Evolutionary conservation across 805 yeast genomes (phyloP).

Genomic region (Metschnikowia matae): DNA sequence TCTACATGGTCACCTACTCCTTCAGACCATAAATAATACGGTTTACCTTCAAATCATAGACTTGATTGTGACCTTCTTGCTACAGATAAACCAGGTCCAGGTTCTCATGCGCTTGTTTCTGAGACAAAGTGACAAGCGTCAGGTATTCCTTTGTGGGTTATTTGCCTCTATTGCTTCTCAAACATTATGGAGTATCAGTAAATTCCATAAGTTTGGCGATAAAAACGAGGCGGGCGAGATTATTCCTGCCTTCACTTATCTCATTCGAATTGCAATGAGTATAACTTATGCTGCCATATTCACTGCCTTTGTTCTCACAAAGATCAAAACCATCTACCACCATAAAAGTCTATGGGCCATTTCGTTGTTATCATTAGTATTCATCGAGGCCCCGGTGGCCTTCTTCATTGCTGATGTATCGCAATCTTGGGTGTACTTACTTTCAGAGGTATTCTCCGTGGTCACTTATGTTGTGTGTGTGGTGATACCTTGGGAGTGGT

Average conservation of each 20-base stretch:
- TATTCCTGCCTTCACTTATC: slow-evolving; percentile 68
- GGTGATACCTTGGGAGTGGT: slow-evolving; percentile 84
- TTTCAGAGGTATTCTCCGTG: slow-evolving; percentile 69
- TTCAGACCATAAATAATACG: slow-evolving; percentile 42
- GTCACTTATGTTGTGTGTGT: slow-evolving; percentile 69
- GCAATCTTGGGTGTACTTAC: slow-evolving; percentile 67
- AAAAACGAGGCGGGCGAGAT: slow-evolving; percentile 50
- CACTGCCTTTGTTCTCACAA: slow-evolving; percentile 50
- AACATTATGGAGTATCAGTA: slow-evolving; percentile 65
- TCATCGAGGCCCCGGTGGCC: slow-evolving; percentile 58
- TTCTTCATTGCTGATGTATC: slow-evolving; percentile 76
- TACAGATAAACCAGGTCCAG: slow-evolving; percentile 68
- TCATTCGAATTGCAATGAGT: slow-evolving; percentile 67
- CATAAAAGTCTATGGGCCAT: slow-evolving; percentile 49
- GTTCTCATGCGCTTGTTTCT: slow-evolving; percentile 64
- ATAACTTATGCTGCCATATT: slow-evolving; percentile 65
- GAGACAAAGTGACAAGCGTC: slow-evolving; percentile 63
- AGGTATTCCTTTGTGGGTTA: slow-evolving; percentile 57
- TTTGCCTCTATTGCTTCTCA: slow-evolving; percentile 52
- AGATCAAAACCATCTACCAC: slow-evolving; percentile 46
- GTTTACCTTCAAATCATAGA: slow-evolving; percentile 52
- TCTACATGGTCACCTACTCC: slow-evolving; percentile 41
- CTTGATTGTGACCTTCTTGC: slow-evolving; percentile 50
- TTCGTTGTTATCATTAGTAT: slow-evolving; percentile 51
- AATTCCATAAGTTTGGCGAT: slow-evolving; percentile 37